These are phyloP conservation scores for Pythium brassicae DNA, from an alignment of 352 stramenopile species.

Conservation along the genomic window DNA sequence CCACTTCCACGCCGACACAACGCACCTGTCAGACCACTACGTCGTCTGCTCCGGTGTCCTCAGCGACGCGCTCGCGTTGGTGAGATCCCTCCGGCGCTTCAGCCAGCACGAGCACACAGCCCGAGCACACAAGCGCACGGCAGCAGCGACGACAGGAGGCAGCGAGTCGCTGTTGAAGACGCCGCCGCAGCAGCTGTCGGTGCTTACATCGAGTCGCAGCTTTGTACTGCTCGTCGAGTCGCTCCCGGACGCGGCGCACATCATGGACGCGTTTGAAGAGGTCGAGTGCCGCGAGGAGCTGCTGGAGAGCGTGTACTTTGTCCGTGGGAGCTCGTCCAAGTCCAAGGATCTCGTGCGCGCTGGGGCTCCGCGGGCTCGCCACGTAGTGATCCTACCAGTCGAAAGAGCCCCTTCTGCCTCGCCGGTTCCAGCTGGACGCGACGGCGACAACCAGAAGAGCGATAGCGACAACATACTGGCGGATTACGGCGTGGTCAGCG, in stretches of 20 bases:
- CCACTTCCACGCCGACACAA: conserved; percentile 20
- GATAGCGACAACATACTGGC: conserved; percentile 24
- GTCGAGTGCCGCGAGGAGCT: conserved; percentile 10
- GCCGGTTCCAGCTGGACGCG: conserved; percentile 4
- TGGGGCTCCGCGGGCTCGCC: conserved; percentile 19
- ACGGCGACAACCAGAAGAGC: conserved; percentile 8
- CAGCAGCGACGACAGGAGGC: neutral
- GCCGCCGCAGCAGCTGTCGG: neutral
- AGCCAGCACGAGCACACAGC: conserved; percentile 8
- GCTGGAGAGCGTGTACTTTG: conserved; percentile 26
- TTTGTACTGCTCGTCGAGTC: conserved; percentile 15
- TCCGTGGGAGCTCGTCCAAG: conserved; percentile 23
- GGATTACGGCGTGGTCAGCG: conserved; percentile 37
- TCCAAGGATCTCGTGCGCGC: conserved; percentile 24
- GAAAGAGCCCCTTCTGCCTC: neutral
- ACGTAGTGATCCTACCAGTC: conserved; percentile 27
- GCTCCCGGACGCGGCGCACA: conserved; percentile 19
- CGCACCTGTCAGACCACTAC: conserved; percentile 21
- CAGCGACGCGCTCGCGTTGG: conserved; percentile 8
- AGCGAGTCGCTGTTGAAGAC: neutral
- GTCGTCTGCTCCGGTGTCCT: conserved; percentile 21
- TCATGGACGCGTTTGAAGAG: conserved; percentile 19
- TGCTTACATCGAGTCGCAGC: neutral
- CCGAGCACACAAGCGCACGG: neutral
- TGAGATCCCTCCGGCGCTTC: conserved; percentile 10